These are phyloP conservation scores for Fusarium aywerte DNA, from an alignment of 2,329 filamentous ascomycete genomes.

Conservation along the genomic window DNA sequence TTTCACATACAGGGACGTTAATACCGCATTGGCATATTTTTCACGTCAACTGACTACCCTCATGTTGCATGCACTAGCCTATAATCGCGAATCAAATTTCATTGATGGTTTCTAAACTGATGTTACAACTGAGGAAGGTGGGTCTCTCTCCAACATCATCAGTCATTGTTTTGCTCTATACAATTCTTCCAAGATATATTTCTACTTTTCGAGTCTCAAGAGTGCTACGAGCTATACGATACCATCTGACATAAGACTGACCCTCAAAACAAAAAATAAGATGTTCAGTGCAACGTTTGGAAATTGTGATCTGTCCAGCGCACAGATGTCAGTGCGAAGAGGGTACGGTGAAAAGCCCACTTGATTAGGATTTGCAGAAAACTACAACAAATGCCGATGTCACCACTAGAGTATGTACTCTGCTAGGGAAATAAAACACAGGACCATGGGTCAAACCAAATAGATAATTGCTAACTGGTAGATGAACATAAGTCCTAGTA, in stretches of 20 bases:
- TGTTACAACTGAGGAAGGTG: not conserved
- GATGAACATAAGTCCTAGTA: too few relatives aligned
- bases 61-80: not conserved
- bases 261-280: not conserved
- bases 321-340: conserved; percentile 1
- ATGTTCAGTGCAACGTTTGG: not conserved
- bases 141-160: not conserved
- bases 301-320: not conserved
- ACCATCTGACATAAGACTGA: not conserved
- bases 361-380: not conserved
- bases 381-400: not conserved
- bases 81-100: not conserved
- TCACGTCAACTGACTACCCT: not conserved
- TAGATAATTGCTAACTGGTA: too few relatives aligned
- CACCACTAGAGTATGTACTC: not conserved
- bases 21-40: conserved; percentile 4
- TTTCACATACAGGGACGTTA: not conserved
- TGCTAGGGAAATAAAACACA: not conserved
- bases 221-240: not conserved
- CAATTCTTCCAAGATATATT: too few relatives aligned
- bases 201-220: too few relatives aligned
- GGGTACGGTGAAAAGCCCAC: conserved; percentile 2
- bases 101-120: not conserved
- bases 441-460: too few relatives aligned
- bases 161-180: not conserved